Evolutionary conservation across 2,329 filamentous ascomycete genomes (phyloP).

Genomic region (Phaeosphaeria sp.): DNA sequence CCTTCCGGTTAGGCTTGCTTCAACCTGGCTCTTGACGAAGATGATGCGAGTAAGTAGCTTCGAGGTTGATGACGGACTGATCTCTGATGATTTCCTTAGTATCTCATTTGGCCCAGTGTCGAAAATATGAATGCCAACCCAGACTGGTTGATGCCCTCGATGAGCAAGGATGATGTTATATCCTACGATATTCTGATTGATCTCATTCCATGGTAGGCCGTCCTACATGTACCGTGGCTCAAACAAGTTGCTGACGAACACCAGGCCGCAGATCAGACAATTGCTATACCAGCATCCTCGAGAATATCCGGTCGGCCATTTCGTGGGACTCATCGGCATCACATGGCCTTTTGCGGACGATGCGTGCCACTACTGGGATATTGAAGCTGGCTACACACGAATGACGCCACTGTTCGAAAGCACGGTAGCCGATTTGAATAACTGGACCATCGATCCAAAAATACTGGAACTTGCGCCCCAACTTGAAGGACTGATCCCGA

Average conservation of each 20-base stretch:
- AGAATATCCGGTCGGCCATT: slow-evolving; percentile 33
- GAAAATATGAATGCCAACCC: slow-evolving; percentile 44
- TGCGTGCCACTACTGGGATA: slow-evolving; percentile 47
- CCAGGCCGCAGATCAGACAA: slow-evolving; percentile 43
- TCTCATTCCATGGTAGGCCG: slow-evolving; percentile 42
- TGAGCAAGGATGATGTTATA: slow-evolving; percentile 35
- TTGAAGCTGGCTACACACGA: slow-evolving; percentile 40
- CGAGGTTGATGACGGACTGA: neutral
- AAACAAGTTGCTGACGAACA: slow-evolving; percentile 17
- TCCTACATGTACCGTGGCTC: neutral
- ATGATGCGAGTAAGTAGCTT: slow-evolving; percentile 42
- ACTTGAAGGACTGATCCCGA: slow-evolving; percentile 38
- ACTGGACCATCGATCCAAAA: slow-evolving; percentile 44
- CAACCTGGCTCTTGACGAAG: slow-evolving; percentile 42
- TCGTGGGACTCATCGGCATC: slow-evolving; percentile 38
- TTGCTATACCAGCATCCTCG: slow-evolving; percentile 41
- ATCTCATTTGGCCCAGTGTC: slow-evolving; percentile 46
- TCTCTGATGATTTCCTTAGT: slow-evolving; percentile 30
- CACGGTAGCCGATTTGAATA: slow-evolving; percentile 39
- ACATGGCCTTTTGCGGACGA: slow-evolving; percentile 46
- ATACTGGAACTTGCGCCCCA: slow-evolving; percentile 42
- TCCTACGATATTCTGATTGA: slow-evolving; percentile 44
- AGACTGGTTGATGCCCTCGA: slow-evolving; percentile 43
- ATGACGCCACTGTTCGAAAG: slow-evolving; percentile 44
- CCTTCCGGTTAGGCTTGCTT: slow-evolving; percentile 39